These are phyloP conservation scores for Alternaria hordeiaustralica DNA, from an alignment of 2,329 filamentous ascomycete species.

Conservation along the genomic window DNA sequence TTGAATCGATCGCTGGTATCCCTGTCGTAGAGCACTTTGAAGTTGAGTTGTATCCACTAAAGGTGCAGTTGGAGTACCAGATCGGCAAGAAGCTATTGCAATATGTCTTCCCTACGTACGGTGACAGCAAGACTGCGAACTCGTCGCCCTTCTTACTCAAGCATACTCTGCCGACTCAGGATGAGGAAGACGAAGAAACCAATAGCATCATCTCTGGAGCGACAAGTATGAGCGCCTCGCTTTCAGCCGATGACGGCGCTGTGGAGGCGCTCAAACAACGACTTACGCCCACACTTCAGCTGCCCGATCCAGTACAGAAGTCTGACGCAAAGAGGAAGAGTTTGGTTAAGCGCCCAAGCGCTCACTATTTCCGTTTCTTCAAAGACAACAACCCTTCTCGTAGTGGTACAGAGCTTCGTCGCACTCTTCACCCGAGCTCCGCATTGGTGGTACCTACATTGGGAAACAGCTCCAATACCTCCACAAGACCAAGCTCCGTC, in stretches of 20 bases:
- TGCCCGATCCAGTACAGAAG: slow-evolving; percentile 53
- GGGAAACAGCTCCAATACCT: slow-evolving; percentile 11
- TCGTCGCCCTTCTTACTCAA: slow-evolving; percentile 69
- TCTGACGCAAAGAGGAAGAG: slow-evolving; percentile 35
- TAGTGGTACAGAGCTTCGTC: slow-evolving; percentile 39
- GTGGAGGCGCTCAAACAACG: slow-evolving; percentile 81
- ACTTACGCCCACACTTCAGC: slow-evolving; percentile 78
- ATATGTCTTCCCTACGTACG: slow-evolving; percentile 91
- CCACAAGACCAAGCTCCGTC: slow-evolving; percentile 39
- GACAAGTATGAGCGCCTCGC: slow-evolving; percentile 24
- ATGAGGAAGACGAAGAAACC: slow-evolving; percentile 57
- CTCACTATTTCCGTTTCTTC: slow-evolving; percentile 47
- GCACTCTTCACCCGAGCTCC: slow-evolving; percentile 39
- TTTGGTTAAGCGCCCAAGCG: slow-evolving; percentile 32
- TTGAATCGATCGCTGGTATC: slow-evolving; percentile 96
- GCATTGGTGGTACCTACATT: slow-evolving; percentile 19
- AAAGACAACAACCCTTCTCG: slow-evolving; percentile 38
- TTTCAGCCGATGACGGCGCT: slow-evolving; percentile 55
- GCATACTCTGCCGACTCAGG: slow-evolving; percentile 56
- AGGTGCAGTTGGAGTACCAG: slow-evolving; percentile 90
- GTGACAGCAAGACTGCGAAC: slow-evolving; percentile 57
- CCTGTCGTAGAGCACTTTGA: slow-evolving; percentile 97
- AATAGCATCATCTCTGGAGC: slow-evolving; percentile 32
- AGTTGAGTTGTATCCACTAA: slow-evolving; percentile 89
- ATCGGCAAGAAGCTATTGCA: slow-evolving; percentile 93